Evolutionary conservation across 2,329 filamentous ascomycete species (phyloP), one percentile per base, ranked within the genome.

Genomic region (Aspergillus proliferans): DNA sequence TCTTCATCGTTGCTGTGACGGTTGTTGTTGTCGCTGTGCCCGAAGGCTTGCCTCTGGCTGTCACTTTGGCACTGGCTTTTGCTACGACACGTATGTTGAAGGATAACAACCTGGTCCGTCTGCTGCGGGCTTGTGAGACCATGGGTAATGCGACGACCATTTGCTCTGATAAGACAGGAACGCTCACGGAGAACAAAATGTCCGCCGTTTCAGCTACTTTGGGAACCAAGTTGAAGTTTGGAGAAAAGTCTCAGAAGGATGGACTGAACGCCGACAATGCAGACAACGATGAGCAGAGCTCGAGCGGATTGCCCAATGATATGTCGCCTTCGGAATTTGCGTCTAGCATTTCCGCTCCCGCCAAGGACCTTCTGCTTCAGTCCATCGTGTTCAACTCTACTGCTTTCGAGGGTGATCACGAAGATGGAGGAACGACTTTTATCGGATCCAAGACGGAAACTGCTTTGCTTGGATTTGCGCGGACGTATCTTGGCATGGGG

Each of bases 381-480:
- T 86, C 83, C 3, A 83, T 86, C 52, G 76, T 79, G 9, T 71
- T 86, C 56, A 87, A 86, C 61, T 86, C 84, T 0, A 85, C 84
- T 0, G 83, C 84, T 1, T 87, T 87, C 55, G 82, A 87, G 60
- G 77, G 79, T 5, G 80, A 84, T 40, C 76, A 81, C 40, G 26
- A 30, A 21, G 76, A 83, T 39, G 83, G 83, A 28, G 72, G 76
- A 15, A 69, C 66, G 33, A 72, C 77, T 0, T 90, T 87, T 56
- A 77, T 89, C 53, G 86, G 86, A 26, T 88, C 86, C 4, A 89
- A 88, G 69, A 90, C 86, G 0, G 86, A 90, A 63, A 88, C 85
- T 3, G 86, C 86, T 19, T 73, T 90, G 10, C 75, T 90, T n/a
- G 74, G 76, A 21, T 88, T 88, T 61, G 83, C 84, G 18, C 77